These are phyloP conservation scores for Cymbidium sinense DNA, from an alignment of 106 monocot species.

Conservation along the genomic window DNA sequence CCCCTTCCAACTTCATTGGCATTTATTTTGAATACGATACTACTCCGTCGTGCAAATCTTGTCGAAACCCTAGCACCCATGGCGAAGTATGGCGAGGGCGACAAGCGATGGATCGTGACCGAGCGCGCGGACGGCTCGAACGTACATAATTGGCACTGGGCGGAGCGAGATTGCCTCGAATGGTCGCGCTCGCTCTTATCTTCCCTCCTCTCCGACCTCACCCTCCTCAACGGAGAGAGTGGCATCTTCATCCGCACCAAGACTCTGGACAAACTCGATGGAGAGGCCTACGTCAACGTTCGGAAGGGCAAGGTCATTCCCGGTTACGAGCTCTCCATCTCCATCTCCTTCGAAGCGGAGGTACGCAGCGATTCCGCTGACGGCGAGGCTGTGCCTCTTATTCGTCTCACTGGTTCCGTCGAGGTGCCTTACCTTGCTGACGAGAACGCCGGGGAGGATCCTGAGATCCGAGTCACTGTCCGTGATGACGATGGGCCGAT, in stretches of 20 bases:
- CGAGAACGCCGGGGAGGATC: slow-evolving; percentile 94
- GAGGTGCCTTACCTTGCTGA: slow-evolving; percentile 94
- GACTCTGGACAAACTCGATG: slow-evolving; percentile 43
- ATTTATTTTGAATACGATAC: neutral
- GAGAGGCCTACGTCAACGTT: slow-evolving; percentile 95
- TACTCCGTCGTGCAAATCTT: neutral
- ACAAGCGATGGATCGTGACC: slow-evolving; percentile 61
- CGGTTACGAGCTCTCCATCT: slow-evolving; percentile 84
- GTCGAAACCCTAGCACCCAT: slow-evolving; percentile 16
- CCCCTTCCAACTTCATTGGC: neutral
- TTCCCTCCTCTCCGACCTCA: slow-evolving; percentile 22
- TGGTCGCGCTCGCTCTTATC: slow-evolving; percentile 39
- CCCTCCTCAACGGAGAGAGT: slow-evolving; percentile 27
- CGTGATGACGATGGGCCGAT: slow-evolving; percentile 56
- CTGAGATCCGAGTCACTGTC: slow-evolving; percentile 57
- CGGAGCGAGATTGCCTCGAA: slow-evolving; percentile 52
- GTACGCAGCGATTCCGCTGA: slow-evolving; percentile 1
- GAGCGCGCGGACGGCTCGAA: slow-evolving; percentile 53
- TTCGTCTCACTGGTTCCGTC: slow-evolving; percentile 46
- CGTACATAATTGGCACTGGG: slow-evolving; percentile 70
- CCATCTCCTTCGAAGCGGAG: slow-evolving; percentile 62
- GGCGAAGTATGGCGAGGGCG: slow-evolving; percentile 63
- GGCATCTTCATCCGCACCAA: slow-evolving; percentile 23
- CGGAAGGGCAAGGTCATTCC: slow-evolving; percentile 98
- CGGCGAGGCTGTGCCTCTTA: slow-evolving; percentile 1